These are phyloP conservation scores for Anisodus tanguticus DNA, from an alignment of 257 asterid species.

Conservation along the genomic window DNA sequence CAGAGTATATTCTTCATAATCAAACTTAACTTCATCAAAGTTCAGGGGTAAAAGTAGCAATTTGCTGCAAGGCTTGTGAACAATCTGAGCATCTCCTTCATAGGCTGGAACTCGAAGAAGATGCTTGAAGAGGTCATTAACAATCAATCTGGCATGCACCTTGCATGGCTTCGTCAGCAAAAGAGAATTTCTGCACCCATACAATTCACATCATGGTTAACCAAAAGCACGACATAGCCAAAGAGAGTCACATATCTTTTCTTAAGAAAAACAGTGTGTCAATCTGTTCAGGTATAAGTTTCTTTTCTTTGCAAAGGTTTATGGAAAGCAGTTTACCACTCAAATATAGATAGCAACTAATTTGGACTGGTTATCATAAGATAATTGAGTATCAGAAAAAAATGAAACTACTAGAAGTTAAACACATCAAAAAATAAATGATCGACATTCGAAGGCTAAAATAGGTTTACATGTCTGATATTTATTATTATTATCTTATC, in stretches of 20 bases:
- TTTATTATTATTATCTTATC: neutral
- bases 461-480: neutral
- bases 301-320: neutral
- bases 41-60: neutral
- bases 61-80: constrained; percentile 10
- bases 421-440: neutral
- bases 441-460: neutral
- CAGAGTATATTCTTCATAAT: neutral
- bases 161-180: neutral
- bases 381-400: neutral
- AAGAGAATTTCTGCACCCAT: neutral
- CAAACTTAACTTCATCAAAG: neutral
- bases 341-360: neutral
- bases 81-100: neutral
- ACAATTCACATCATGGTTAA: neutral
- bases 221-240: neutral
- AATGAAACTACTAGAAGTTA: neutral
- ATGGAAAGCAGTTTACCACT: neutral
- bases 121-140: neutral
- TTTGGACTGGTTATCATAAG: neutral
- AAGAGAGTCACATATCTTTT: neutral
- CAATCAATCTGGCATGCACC: neutral
- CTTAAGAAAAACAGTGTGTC: neutral
- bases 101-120: neutral
- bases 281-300: neutral